Evolutionary conservation across 164 flowering plant genomes (phyloP), one percentile per base, ranked within the genome.

Genomic region (Macadamia integrifolia): DNA sequence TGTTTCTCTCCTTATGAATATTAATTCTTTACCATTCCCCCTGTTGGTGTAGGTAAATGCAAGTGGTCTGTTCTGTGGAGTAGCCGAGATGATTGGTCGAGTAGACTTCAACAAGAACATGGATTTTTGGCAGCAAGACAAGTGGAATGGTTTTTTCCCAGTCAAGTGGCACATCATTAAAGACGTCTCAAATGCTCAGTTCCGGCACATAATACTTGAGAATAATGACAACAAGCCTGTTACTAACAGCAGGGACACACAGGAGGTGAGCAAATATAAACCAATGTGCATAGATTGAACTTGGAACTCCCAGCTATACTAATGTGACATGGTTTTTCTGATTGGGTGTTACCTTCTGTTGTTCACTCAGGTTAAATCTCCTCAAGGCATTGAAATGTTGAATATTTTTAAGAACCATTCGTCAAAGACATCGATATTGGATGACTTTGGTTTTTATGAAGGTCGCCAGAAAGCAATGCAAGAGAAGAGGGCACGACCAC

Each of bases 41-140:
- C 11, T 0, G 9, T 59, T 32, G 40, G 40, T 18, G 57, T 18
- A 91, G 97, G 97, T 91, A n/a, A 91, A 91, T 83, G 85, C 89
- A 42, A 91, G 97, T 75, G 97, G 97, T 31, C 92, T 88, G 74
- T 91, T 91, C 69, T 86, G 87, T 75, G 97, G 97, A 17, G 86
- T 91, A 14, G 94, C 94, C 42, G 97, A 91, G 79, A 91, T 91
- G 94, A 64, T 71, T 58, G 94, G 91, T n/a, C 74, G 67, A 9
- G 91, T 91, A 61, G 91, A 91, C 77, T 91, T 84, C 58, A 76
- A 72, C 43, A 84, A 79, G 78, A 85, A 60, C 68, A 83, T 88
- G 88, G 91, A 86, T 63, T 91, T 87, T 64, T 91, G 97, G 97
- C 97, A 88, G 69, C 97, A 91, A 71, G 92, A 86, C 70, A 91